phyloP scores from a whole-genome alignment of 2,329 filamentous ascomycete species.

The Exophiala sideris region DNA sequence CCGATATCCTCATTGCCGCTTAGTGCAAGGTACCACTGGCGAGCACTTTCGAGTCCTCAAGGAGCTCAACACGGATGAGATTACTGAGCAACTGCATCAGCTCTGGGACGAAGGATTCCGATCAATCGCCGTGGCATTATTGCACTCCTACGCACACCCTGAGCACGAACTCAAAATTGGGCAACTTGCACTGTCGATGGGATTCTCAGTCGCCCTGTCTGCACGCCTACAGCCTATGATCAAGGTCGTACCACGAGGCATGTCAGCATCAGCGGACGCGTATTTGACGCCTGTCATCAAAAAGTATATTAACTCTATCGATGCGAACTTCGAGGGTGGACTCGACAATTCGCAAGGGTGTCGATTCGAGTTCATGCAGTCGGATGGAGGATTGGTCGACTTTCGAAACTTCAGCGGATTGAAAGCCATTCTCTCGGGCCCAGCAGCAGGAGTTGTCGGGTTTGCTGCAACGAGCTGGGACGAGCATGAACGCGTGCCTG shows the following conservation, averaged over 20 bases:
- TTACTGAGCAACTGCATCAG: constrained; percentile 61
- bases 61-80: constrained; percentile 54
- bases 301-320: constrained; percentile 57
- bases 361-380: constrained; percentile 92
- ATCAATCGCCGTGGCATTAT: constrained; percentile 19
- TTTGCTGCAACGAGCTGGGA: constrained; percentile 66
- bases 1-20: constrained; percentile 3
- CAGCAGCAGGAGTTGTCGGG: constrained; percentile 80
- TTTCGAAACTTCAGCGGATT: constrained; percentile 64
- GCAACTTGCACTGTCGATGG: constrained; percentile 70
- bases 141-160: constrained; percentile 88
- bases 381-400: constrained; percentile 64
- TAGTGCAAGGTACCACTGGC: constrained; percentile 50
- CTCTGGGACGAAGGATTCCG: constrained; percentile 7
- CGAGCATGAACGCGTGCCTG: constrained; percentile 67
- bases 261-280: constrained; percentile 73
- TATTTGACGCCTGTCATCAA: constrained; percentile 77
- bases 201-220: constrained; percentile 74
- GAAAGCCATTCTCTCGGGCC: constrained; percentile 80
- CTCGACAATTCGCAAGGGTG: constrained; percentile 72
- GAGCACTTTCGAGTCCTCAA: constrained; percentile 47
- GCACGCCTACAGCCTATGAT: constrained; percentile 83
- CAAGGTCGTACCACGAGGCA: constrained; percentile 73
- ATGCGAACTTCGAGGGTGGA: constrained; percentile 50
- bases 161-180: constrained; percentile 78